Evolutionary conservation across 306 rosid species (phyloP).

Genomic region (Rosa rugosa): DNA sequence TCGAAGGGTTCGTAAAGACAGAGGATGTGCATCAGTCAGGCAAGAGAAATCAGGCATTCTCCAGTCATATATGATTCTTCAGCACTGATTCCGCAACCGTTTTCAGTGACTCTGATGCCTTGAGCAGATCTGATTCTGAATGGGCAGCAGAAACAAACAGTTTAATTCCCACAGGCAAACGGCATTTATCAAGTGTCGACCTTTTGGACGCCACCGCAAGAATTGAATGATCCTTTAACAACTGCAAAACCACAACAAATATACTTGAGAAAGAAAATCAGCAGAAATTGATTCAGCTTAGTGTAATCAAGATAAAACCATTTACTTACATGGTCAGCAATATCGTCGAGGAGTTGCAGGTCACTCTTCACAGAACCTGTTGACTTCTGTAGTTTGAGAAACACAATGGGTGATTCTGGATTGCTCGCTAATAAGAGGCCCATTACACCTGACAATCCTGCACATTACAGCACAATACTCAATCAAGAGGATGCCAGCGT

Average conservation of each 20-base stretch:
- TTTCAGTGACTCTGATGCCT: conserved; percentile 71
- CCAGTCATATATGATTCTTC: conserved; percentile 39
- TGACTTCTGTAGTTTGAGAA: conserved; percentile 69
- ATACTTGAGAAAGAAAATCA: conserved; percentile 6
- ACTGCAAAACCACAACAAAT: conserved; percentile 43
- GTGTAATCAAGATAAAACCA: conserved; percentile 10
- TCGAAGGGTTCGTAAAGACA: conserved; percentile 6
- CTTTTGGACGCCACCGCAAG: conserved; percentile 68
- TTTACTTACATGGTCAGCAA: conserved; percentile 65
- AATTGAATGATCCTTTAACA: conserved; percentile 69
- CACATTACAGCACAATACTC: conserved; percentile 17
- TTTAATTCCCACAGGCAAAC: conserved; percentile 75
- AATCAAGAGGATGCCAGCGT: conserved; percentile 1
- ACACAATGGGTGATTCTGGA: conserved; percentile 86
- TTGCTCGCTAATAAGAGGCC: conserved; percentile 70
- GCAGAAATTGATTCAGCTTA: conserved; percentile 15
- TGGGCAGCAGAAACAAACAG: conserved; percentile 83
- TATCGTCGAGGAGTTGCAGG: conserved; percentile 62
- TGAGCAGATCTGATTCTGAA: conserved; percentile 72
- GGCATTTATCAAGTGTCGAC: conserved; percentile 80
- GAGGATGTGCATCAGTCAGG: background rate
- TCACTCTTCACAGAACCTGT: conserved; percentile 65
- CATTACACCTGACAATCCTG: conserved; percentile 64
- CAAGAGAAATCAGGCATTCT: background rate
- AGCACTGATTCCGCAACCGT: conserved; percentile 63